Evolutionary conservation across 2,329 filamentous ascomycete genomes (phyloP).

Genomic region (Fusarium tjaetaba): DNA sequence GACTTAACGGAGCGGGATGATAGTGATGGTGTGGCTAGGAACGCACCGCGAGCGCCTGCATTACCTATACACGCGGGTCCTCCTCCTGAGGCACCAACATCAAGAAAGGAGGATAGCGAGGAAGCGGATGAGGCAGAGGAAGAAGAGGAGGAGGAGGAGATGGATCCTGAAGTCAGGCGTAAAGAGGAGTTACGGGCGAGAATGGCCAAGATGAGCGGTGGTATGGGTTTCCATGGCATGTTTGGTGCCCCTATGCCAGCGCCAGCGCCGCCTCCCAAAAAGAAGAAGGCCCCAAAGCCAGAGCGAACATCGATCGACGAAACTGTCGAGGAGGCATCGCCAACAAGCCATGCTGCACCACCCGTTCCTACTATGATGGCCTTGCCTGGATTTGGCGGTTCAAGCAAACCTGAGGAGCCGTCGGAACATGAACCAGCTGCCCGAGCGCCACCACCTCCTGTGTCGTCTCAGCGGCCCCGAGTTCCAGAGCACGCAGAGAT

Average conservation of each 20-base stretch:
- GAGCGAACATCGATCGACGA: slow-evolving; percentile 55
- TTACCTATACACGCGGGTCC: slow-evolving; percentile 44
- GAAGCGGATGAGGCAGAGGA: slow-evolving; percentile 72
- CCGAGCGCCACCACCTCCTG: slow-evolving; percentile 44
- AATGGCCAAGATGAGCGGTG: slow-evolving; percentile 98
- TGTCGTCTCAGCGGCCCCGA: slow-evolving; percentile 42
- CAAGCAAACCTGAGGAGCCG: slow-evolving; percentile 57
- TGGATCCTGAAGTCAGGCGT: slow-evolving; percentile 86
- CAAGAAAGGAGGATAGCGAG: slow-evolving; percentile 61
- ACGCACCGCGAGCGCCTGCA: slow-evolving; percentile 51
- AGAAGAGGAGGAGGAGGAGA: slow-evolving; percentile 85
- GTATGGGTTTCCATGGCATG: slow-evolving; percentile 96
- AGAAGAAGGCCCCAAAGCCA: slow-evolving; percentile 63
- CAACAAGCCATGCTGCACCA: slow-evolving; percentile 56
- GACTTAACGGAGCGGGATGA: slow-evolving; percentile 78
- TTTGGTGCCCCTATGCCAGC: slow-evolving; percentile 80
- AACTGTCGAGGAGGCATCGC: slow-evolving; percentile 56
- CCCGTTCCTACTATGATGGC: slow-evolving; percentile 70
- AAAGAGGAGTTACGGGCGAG: slow-evolving; percentile 90
- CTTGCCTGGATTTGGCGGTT: slow-evolving; percentile 77
- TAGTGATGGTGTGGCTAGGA: slow-evolving; percentile 67
- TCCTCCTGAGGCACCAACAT: slow-evolving; percentile 28
- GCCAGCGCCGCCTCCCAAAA: slow-evolving; percentile 61
- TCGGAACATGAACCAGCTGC: slow-evolving; percentile 47
- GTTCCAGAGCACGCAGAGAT: slow-evolving; percentile 36